Evolutionary conservation across 2,329 filamentous ascomycete genomes (phyloP).

Genomic region (Chaetomiaceae sp.): DNA sequence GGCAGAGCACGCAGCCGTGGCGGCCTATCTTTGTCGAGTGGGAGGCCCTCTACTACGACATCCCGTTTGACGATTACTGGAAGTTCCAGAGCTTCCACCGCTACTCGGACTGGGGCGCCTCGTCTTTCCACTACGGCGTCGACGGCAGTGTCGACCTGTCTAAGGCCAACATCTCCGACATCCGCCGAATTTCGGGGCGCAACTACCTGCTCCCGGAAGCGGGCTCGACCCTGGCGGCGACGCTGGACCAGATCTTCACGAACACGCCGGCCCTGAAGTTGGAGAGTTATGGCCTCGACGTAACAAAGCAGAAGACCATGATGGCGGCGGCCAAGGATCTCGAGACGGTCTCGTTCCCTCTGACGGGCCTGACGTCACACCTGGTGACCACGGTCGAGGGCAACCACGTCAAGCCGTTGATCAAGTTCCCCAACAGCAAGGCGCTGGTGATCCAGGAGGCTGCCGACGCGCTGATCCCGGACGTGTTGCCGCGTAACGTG

Average conservation of each 20-base stretch:
- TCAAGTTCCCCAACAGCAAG: neutral
- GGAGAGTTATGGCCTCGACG: neutral
- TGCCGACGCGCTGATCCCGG: no score
- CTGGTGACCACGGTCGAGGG: conserved; percentile 32
- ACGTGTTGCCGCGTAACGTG: no score
- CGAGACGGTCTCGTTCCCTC: conserved; percentile 19
- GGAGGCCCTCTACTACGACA: conserved; percentile 38
- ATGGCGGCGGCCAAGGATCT: neutral
- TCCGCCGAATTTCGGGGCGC: conserved; percentile 31
- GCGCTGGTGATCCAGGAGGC: conserved; percentile 6
- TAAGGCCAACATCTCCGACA: conserved; percentile 16
- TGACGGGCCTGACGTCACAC: conserved; percentile 29
- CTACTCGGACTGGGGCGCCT: neutral
- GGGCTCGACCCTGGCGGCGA: conserved; percentile 23
- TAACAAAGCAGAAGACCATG: neutral
- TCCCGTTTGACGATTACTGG: conserved; percentile 32
- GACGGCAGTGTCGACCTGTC: conserved; percentile 12
- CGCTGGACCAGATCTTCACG: neutral
- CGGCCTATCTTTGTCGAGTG: conserved; percentile 39
- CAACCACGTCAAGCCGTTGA: conserved; percentile 36
- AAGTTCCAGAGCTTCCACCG: conserved; percentile 25
- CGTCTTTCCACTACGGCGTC: conserved; percentile 10
- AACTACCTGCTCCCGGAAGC: conserved; percentile 37
- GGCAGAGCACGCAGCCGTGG: conserved; percentile 33
- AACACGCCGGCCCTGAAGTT: neutral